Base-by-base conservation (phyloP, 192 early-diverging fungal species). In the Entomortierella parvispora region DNA sequence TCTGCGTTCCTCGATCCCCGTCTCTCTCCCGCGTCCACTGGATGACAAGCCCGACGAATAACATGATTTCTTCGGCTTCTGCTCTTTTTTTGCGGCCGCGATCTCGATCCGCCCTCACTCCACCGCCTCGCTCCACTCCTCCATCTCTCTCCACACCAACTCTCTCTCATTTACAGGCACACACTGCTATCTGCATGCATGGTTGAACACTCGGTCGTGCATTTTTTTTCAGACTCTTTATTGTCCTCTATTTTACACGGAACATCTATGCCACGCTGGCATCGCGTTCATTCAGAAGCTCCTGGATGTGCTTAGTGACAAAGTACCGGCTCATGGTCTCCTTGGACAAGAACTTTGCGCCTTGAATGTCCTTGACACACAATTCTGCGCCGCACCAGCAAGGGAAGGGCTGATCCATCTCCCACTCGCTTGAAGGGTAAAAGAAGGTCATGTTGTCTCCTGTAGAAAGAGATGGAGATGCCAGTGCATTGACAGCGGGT, bases 361-460 rank as follows among this genome's bases (percentile, higher is more conserved):
- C 86, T 47, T 78, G 65, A 23, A 88, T 82, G 40, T 23, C 77
- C 68, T 83, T 81, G 56, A 88, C 80, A 47, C 86, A 88, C 81
- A 81, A 50, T 3, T 59, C 48, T 9, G 82, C 55, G 26, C 85
- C 83, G 52, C 87, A 88, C 85, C 87, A 86, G 66, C 87, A 88
- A 28, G 79, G 64, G 53, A 88, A 88, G 9, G 87, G 84, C 72
- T 88, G 83, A 69, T 81, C 85, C 87, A 88, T 88, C 53, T 88
- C 87, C 87, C 87, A 88, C 64, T 88, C 86, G 46, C 85, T 86
- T n/a, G 86, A 84, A 37, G 85, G 85, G 62, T 88, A 88, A 68
- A 86, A 86, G 71, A 88, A 86, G 18, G 83, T 84, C 47, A 86
- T 25, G 62, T 82, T 86, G 56, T 86, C 85, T 44, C 74, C 74